Evolutionary conservation across 2,329 filamentous ascomycete genomes (phyloP).

Genomic region (Fusarium denticulatum): DNA sequence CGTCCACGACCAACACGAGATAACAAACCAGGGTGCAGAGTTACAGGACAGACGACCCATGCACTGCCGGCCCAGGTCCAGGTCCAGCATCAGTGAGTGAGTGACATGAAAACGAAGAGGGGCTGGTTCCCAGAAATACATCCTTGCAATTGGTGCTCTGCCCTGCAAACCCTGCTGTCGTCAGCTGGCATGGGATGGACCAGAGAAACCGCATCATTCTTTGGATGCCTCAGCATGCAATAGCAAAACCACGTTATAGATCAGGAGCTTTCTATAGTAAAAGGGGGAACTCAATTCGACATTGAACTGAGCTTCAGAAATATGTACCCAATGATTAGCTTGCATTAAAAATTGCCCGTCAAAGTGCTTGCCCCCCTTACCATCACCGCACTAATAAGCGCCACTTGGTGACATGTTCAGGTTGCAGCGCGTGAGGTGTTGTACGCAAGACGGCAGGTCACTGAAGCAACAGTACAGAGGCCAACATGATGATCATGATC

Average conservation of each 20-base stretch:
- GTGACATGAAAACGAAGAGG: not conserved
- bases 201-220: not conserved
- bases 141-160: not conserved
- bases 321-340: not conserved
- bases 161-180: not conserved
- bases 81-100: not conserved
- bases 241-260: not conserved
- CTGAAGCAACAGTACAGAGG: not conserved
- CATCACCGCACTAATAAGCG: not conserved
- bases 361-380: not conserved
- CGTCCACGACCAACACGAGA: not conserved
- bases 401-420: not conserved
- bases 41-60: not conserved
- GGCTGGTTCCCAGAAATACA: not conserved
- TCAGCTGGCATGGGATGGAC: constrained; percentile 19
- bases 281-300: not conserved
- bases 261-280: not conserved
- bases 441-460: not conserved
- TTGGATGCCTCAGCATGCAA: not conserved
- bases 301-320: not conserved
- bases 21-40: not conserved
- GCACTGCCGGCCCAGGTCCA: not conserved
- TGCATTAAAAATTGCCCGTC: not conserved
- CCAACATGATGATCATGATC: not conserved
- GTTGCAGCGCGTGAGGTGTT: not conserved